Conservation (phyloP, 805 yeast genomes). For the Yarrowia keelungensis region DNA sequence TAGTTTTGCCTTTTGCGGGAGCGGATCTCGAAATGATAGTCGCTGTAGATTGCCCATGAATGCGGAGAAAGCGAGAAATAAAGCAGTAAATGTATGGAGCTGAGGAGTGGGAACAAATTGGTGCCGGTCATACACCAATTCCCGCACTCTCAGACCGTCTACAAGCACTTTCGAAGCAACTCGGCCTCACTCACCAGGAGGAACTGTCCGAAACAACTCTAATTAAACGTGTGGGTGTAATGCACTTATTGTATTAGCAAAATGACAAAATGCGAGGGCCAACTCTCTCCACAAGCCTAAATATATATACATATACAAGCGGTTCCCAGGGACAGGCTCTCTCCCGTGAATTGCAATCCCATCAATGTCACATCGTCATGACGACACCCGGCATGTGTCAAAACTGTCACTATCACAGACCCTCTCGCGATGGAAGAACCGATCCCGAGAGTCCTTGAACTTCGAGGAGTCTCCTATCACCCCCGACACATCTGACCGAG, state of each 20-base stretch:
- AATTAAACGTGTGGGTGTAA: constrained; percentile 13
- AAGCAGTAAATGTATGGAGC: no score
- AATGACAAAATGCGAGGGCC: constrained; percentile 1
- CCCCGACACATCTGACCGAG: neutral
- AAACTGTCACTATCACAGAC: constrained; percentile 33
- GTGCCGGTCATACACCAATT: neutral
- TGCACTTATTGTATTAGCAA: constrained; percentile 5
- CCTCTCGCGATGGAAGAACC: constrained; percentile 33
- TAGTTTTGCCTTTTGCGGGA: constrained; percentile 30
- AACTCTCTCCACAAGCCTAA: constrained; percentile 32
- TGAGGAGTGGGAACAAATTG: no score
- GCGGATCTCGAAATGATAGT: constrained; percentile 24
- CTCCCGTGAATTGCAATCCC: neutral
- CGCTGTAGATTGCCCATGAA: constrained; percentile 1
- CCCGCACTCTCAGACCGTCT: no score
- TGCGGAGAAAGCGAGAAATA: neutral
- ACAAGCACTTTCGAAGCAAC: constrained; percentile 5
- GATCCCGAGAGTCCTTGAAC: constrained; percentile 26
- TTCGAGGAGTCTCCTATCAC: constrained; percentile 7
- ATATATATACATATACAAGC: constrained; percentile 18
- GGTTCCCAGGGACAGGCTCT: neutral
- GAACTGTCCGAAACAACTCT: constrained; percentile 29
- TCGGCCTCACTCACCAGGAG: constrained; percentile 37
- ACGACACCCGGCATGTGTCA: constrained; percentile 35
- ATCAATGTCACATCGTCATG: constrained; percentile 20